A percentile compares a stretch with the other conserved stretches of the same genome.
phyloP scores from a whole-genome alignment of 345 rosid species.

The Nasturtium officinale region DNA sequence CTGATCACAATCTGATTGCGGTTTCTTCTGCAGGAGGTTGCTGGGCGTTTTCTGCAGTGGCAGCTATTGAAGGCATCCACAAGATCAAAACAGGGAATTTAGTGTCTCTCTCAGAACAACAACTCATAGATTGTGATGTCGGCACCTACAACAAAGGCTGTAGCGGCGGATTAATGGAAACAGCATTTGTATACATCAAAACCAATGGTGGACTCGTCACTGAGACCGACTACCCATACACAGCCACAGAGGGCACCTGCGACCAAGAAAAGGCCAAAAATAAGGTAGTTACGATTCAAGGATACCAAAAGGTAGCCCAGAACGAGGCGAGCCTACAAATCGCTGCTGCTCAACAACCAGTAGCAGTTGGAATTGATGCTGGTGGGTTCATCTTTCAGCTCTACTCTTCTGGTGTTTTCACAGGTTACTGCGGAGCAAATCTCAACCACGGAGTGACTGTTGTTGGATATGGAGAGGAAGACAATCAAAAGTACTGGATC shows the following conservation, averaged over 20 bases:
- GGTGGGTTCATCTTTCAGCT: slow-evolving; percentile 64
- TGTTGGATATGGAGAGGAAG: slow-evolving; percentile 73
- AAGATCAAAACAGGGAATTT: slow-evolving; percentile 66
- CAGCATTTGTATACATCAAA: slow-evolving; percentile 59
- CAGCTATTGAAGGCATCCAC: slow-evolving; percentile 83
- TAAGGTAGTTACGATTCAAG: slow-evolving; percentile 54
- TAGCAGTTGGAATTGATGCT: slow-evolving; percentile 84
- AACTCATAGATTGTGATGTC: slow-evolving; percentile 78
- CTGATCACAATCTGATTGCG: too few species aligned
- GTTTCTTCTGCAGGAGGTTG: slow-evolving; percentile 65
- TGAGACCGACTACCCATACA: slow-evolving; percentile 64
- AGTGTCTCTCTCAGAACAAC: slow-evolving; percentile 76
- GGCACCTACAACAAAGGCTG: slow-evolving; percentile 56
- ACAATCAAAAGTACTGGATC: slow-evolving; percentile 61
- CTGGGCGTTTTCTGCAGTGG: slow-evolving; percentile 95
- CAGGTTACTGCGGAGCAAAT: slow-evolving; percentile 57
- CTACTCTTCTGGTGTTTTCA: slow-evolving; percentile 65
- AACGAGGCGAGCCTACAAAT: slow-evolving; percentile 59
- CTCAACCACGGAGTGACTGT: slow-evolving; percentile 81
- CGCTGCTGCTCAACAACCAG: slow-evolving; percentile 74
- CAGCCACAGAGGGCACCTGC: slow-evolving; percentile 51
- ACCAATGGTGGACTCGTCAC: slow-evolving; percentile 64
- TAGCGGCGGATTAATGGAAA: slow-evolving; percentile 76
- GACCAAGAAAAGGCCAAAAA: slow-evolving; percentile 43
- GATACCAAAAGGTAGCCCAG: slow-evolving; percentile 47